Conservation (phyloP, 192 early-diverging fungal genomes). For the Backusella luteola region DNA sequence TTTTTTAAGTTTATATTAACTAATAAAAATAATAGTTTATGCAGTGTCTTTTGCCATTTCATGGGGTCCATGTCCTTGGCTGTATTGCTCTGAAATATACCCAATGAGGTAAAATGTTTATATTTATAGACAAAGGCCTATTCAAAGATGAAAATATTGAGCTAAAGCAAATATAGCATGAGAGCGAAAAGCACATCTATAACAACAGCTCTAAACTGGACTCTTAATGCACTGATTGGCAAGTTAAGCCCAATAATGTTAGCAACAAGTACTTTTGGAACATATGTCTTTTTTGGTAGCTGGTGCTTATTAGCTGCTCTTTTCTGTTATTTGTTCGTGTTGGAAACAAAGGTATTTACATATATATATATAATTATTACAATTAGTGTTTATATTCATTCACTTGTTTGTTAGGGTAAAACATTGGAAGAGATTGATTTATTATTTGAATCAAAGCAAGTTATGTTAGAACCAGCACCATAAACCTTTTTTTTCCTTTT, state of each 20-base stretch:
- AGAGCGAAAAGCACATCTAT: conserved; percentile 64
- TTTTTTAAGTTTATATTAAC: neutral
- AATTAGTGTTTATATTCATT: neutral
- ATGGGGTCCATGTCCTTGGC: conserved; percentile 78
- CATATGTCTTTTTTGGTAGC: conserved; percentile 67
- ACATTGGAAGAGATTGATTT: conserved; percentile 87
- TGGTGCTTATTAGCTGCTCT: conserved; percentile 53
- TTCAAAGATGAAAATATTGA: neutral
- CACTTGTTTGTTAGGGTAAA: conserved; percentile 49
- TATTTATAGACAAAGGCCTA: neutral
- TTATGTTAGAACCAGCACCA: neutral
- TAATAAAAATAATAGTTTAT: conserved; percentile 34
- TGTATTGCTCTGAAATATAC: conserved; percentile 75
- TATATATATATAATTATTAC: neutral
- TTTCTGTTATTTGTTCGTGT: conserved; percentile 65
- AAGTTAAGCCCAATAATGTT: conserved; percentile 47
- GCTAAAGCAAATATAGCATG: conserved; percentile 41
- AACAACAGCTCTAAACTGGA: conserved; percentile 73
- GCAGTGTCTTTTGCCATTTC: conserved; percentile 62
- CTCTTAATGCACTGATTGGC: conserved; percentile 53
- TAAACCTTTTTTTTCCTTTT: too few relatives aligned
- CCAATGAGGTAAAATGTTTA: conserved; percentile 42
- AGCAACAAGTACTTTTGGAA: conserved; percentile 51
- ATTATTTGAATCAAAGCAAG: conserved; percentile 29
- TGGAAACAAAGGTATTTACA: conserved; percentile 58